Base-by-base conservation (phyloP, 2,329 filamentous ascomycete species). In the Apiospora kogelbergensis region DNA sequence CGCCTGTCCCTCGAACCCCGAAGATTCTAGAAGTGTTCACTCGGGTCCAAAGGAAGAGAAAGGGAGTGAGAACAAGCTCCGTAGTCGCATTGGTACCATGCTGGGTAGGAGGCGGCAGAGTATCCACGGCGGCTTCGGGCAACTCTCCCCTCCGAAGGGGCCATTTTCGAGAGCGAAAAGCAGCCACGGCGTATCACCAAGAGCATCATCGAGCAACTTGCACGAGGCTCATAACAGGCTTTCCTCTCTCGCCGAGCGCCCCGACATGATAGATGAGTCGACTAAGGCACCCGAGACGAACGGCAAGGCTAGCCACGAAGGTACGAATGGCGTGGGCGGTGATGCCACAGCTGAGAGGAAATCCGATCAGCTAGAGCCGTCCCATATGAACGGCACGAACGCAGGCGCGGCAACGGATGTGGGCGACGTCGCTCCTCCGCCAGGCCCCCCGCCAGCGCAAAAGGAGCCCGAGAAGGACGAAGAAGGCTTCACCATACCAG, bases 401-500 rank as follows among this genome's bases (percentile, higher is more conserved):
- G 75, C 79, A 22, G 73, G 68, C 17, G 24, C 60, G 20, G 11
- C 65, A 20, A 66, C 81, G 53, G 86, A 88, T 67, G 76, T 86
- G 30, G 83, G 84, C 65, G 85, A 86, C 67, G 84, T 86, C 40
- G 80, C 84, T 10, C 83, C 87, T 40, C 86, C 86, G 20, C 81
- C 84, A 1, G 85, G 85, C 0, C 83, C 86, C 26, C 85, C 87
- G 1, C 83, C 84, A 2, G 81, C 82, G 2, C 66, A 85, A 63
- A 79, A 79, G 68, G 78, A 78, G 66, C 78, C 80, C 26, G 77
- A 80, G 20, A 93, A 89, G 76, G 93, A 96, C 76, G 82, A 88
- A 0, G 93, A 97, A 72, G 93, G 93, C 7, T 96, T 90, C 76
- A 91, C 87, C 4, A 87, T 95, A n/a, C 92, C 91, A 0, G 85